Base-by-base conservation (phyloP, 495 filamentous ascomycete genomes). In the Hyaloscypha hepaticicola region DNA sequence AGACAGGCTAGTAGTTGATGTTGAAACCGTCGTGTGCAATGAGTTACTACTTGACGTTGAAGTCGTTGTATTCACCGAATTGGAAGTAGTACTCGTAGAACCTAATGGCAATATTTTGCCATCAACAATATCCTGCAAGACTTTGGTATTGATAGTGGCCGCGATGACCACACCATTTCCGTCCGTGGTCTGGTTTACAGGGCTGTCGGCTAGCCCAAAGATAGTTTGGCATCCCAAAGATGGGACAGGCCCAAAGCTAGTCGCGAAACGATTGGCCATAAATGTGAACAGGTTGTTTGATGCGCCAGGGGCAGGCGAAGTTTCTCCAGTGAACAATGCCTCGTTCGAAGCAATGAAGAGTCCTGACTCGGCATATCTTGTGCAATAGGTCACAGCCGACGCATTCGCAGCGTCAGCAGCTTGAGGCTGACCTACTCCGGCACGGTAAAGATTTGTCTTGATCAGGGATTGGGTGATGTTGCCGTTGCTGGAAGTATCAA, bases 71-170 rank as follows among this genome's bases (percentile, higher is more conserved):
- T 51, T 51, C 22, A 24, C 22, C 19, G 48, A 51, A 24, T 6
- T 51, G 5, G 48, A 7, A 24, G 6, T 51, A 16, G 48, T n/a
- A n/a, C 5, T 7, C 6, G 48, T 51, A 24, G 48, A 24, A 51
- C 48, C 48, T 5, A n/a, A 6, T 5, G 22, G 48, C 16, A 51
- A n/a, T 51, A 24, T 24, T 16, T 51, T n/a, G 4, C 16, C 48
- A 51, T 51, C 48, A 51, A n/a, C 6, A n/a, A 24, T 51, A 51
- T n/a, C 52, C 52, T 55, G 52, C 52, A 55, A 52, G 24, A 22
- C 21, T 22, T 9, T 6, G 24, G 49, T 52, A 22, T 52, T 22
- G 49, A 52, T 52, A 6, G 8, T 52, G 6, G 49, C 49, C 9
- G 49, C 49, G 21, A 22, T 22, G 21, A 52, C 49, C 6, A 52